Conservation (phyloP, 2,329 filamentous ascomycete genomes). For the Metarhizium sp. region DNA sequence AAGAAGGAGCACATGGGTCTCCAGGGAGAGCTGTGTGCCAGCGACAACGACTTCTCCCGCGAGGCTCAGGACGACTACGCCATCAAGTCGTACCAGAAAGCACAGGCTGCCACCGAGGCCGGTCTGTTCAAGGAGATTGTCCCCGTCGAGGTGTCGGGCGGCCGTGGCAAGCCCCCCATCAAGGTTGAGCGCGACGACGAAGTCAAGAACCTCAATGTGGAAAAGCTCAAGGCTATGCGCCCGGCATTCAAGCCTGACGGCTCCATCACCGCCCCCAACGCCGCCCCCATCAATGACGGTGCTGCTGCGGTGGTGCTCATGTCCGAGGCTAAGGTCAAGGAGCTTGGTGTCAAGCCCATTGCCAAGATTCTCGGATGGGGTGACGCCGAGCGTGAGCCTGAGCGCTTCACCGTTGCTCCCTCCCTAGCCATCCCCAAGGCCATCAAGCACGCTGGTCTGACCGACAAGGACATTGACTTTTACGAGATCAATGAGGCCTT, state of each 20-base stretch:
- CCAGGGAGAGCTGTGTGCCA: constrained; percentile 81
- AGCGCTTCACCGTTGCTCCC: constrained; percentile 92
- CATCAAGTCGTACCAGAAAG: constrained; percentile 90
- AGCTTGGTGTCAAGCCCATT: constrained; percentile 81
- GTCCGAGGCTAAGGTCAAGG: constrained; percentile 88
- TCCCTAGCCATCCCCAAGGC: constrained; percentile 95
- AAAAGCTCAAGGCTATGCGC: constrained; percentile 77
- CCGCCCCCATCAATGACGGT: constrained; percentile 91
- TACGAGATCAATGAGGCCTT: constrained; percentile 99
- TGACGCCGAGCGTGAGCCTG: constrained; percentile 82
- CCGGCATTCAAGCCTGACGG: constrained; percentile 75
- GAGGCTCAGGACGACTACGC: constrained; percentile 93
- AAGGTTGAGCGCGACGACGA: constrained; percentile 84
- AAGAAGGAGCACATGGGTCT: constrained; percentile 97
- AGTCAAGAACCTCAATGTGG: constrained; percentile 84
- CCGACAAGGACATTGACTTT: constrained; percentile 69
- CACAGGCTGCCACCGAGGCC: constrained; percentile 72
- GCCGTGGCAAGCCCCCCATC: constrained; percentile 80
- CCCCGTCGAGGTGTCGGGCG: constrained; percentile 78
- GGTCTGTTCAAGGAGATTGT: constrained; percentile 85
- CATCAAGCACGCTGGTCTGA: constrained; percentile 83
- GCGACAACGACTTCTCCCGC: constrained; percentile 71
- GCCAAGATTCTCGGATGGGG: constrained; percentile 97
- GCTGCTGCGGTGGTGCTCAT: constrained; percentile 87
- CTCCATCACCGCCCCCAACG: constrained; percentile 92